Conservation (phyloP, 768 basidiomycete species). For the Boletus rufocinnamomeus region DNA sequence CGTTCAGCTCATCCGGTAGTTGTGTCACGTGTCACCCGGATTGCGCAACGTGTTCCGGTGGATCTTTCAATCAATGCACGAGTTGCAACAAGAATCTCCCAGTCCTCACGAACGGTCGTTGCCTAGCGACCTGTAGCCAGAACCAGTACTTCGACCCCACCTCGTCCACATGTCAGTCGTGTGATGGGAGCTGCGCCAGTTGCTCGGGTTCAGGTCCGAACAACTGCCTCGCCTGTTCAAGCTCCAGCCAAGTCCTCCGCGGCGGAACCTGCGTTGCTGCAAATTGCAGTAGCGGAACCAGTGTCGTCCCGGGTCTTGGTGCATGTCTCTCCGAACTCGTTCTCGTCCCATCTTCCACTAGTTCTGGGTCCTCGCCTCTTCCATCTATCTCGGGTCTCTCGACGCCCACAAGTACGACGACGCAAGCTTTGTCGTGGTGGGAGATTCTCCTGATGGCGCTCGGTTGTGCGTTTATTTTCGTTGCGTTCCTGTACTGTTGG, state of each 20-base stretch:
- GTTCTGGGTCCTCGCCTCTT: constrained; percentile 39
- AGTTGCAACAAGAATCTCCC: constrained; percentile 68
- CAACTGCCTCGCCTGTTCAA: constrained; percentile 75
- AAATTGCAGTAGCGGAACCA: constrained; percentile 56
- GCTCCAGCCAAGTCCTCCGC: constrained; percentile 58
- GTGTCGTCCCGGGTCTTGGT: constrained; percentile 69
- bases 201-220: constrained; percentile 69
- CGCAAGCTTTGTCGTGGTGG: constrained; percentile 68
- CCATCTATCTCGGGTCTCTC: constrained; percentile 60
- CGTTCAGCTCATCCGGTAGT: constrained; percentile 62
- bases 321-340: constrained; percentile 81
- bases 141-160: constrained; percentile 71
- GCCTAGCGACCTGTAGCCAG: constrained; percentile 74
- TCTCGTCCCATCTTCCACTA: constrained; percentile 48
- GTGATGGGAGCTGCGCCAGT: constrained; percentile 76
- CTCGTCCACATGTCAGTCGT: constrained; percentile 63
- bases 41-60: constrained; percentile 80
- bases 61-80: constrained; percentile 76
- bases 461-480: constrained; percentile 77
- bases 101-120: constrained; percentile 73
- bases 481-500: constrained; percentile 67
- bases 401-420: constrained; percentile 45
- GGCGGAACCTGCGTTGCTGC: constrained; percentile 64
- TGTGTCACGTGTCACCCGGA: constrained; percentile 85
- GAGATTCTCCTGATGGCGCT: constrained; percentile 82